Base-by-base conservation (phyloP, 1,284 basidiomycete genomes). In the Leccinum proximum region DNA sequence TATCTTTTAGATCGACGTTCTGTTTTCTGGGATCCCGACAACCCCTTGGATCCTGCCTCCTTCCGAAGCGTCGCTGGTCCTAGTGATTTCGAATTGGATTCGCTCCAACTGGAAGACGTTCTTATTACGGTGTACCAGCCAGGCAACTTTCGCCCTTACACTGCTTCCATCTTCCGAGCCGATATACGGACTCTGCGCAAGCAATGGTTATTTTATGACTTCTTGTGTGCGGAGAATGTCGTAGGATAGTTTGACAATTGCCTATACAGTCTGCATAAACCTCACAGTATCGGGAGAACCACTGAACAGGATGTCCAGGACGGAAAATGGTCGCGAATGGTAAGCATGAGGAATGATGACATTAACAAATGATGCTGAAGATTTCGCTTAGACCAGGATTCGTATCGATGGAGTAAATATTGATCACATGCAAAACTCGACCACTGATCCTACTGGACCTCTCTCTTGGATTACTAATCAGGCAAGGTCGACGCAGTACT, bases 241-340 rank as follows among this genome's bases (percentile, higher is more conserved):
- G 97, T 97, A 4, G 97, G 97, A 1, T 97, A 99, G 75, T 93
- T 97, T 69, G 97, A 99, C 75, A 98, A 98, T 71, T 99, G 97
- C 72, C 75, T 99, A 14, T 98, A 98, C 80, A 98, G 96, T 72
- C 76, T 99, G 67, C 97, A 99, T 76, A 94, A 92, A 75, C 97
- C 97, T 8, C 97, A 99, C 78, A 97, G 93, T 75, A 94, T 99
- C 60, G 94, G 96, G 5, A 83, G 93, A 67, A 96, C 93, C 5
- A 93, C 87, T 58, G 91, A 93, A 67, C 89, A 89, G 72, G 92
- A 96, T 67, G 78, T 91, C 58, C 87, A 88, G 72, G 92, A 94
- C 70, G 85, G 88, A 16, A 85, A 91, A 66, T 95, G 92, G 89
- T 89, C 89, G 50, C 86, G 94, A 63, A 96, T 98, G 94, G 95